Evolutionary conservation across 2,329 filamentous ascomycete species (phyloP), one percentile per base, ranked within the genome.

Genomic region (Phialemoniopsis sp.): DNA sequence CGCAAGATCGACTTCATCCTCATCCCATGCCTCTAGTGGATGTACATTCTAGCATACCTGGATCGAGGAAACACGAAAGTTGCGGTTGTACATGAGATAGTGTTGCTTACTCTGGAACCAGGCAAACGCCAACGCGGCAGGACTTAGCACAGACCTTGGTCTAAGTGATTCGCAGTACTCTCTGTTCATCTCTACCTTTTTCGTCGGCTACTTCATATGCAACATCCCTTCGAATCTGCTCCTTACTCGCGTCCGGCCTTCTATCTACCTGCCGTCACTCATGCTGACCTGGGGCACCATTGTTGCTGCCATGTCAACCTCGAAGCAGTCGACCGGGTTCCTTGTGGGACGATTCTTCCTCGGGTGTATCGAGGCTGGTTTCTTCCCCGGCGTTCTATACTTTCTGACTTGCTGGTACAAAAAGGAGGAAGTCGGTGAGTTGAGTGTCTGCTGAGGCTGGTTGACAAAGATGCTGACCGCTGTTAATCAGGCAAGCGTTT

Each of bases 371-470:
- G 72, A 76, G 47, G 63, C 70, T 17, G 70, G 71, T 2, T 75
- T 77, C 44, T 68, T 70, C 4, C 73, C 73, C 0, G 73, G 72
- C 15, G 67, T 74, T 3, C 52, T 77, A 12, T 64, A 70, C 29
- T 61, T 76, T 30, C 59, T 80, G n/a, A 73, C 66, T 2, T 74
- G 67, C 2, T 79, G 73, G 73, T 79, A 79, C 50, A 76, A 72
- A 52, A 67, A 63, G 26, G 55, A 65, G 4, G 72, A 76, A 48
- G 65, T 72, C n/a, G n/a, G n/a, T n/a, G n/a, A n/a, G n/a, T n/a
- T n/a, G n/a, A n/a, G n/a, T n/a, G n/a, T n/a, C n/a, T n/a, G n/a
- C n/a, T n/a, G n/a, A n/a, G n/a, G n/a, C n/a, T n/a, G n/a, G n/a
- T n/a, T n/a, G n/a, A n/a, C n/a, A n/a, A n/a, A n/a, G n/a, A n/a